A percentile compares a stretch with the other conserved stretches of the same genome.
Conservation (phyloP, 2,329 filamentous ascomycete species). For the Fusarium palustre region DNA sequence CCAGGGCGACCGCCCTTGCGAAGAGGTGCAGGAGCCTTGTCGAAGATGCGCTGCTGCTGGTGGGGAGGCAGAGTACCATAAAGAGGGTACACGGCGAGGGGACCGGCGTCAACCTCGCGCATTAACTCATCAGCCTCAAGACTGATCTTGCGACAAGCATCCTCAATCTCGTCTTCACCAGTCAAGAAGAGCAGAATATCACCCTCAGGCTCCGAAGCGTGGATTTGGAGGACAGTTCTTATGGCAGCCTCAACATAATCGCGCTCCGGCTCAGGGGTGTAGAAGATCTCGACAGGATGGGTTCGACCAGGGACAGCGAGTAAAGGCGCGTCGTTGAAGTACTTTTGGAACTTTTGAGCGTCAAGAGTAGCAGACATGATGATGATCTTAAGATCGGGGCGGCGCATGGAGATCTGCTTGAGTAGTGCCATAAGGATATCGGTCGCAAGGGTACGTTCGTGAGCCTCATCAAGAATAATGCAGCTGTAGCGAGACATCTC, state of each 20-base stretch:
- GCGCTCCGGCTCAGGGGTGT: slow-evolving; percentile 93
- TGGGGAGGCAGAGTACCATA: slow-evolving; percentile 93
- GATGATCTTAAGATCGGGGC: slow-evolving; percentile 95
- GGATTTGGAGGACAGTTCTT: slow-evolving; percentile 94
- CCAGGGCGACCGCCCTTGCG: slow-evolving; percentile 84
- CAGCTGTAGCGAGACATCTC: slow-evolving; percentile 92
- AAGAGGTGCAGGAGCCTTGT: slow-evolving; percentile 80
- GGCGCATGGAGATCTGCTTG: slow-evolving; percentile 85
- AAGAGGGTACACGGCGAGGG: slow-evolving; percentile 89
- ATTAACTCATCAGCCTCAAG: slow-evolving; percentile 93
- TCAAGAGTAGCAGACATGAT: slow-evolving; percentile 99
- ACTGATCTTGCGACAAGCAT: slow-evolving; percentile 90
- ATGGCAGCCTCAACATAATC: slow-evolving; percentile 98
- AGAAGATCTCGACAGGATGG: slow-evolving; percentile 97
- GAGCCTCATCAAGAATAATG: slow-evolving; percentile 98
- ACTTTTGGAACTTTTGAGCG: slow-evolving; percentile 96
- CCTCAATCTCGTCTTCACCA: slow-evolving; percentile 98
- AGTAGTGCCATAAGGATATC: slow-evolving; percentile 97
- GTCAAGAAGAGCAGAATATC: slow-evolving; percentile 96
- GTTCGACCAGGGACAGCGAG: slow-evolving; percentile 95
- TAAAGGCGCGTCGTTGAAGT: slow-evolving; percentile 94
- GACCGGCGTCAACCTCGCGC: slow-evolving; percentile 90
- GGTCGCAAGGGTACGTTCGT: slow-evolving; percentile 96
- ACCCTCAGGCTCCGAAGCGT: slow-evolving; percentile 90
- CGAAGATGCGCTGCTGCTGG: slow-evolving; percentile 96